Evolutionary conservation across 2,329 filamentous ascomycete species (phyloP), one percentile per base, ranked within the genome.

Genomic region (Trichoderma afroharzianum): DNA sequence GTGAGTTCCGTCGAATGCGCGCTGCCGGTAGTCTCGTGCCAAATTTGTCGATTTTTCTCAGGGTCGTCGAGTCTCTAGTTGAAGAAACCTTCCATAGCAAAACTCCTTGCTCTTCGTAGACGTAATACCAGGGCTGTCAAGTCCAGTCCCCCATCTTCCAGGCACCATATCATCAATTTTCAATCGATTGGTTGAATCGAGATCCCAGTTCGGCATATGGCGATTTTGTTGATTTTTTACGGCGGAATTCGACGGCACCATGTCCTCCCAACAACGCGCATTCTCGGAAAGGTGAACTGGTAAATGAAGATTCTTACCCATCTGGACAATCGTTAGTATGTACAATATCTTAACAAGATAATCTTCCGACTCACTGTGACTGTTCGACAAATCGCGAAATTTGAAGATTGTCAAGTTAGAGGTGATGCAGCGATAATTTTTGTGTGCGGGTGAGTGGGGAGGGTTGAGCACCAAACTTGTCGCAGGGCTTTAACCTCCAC

Each of bases 251-350:
- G 67, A 53, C 57, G 28, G 28, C 39, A 53, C 11, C n/a, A 53
- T 53, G 32, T 69, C 67, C 39, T 68, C 33, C 70, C 68, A n/a
- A 43, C 71, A 71, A 59, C 71, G 71, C 68, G 71, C 71, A 71
- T 71, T 68, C 59, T 71, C 57, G 63, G 15, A 55, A n/a, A 14
- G 24, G 57, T 66, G 18, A 62, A 50, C 15, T 47, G 53, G 3
- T 28, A 9, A 59, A 28, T 50, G 55, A 80, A 74, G 72, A 39
- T 77, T 80, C 88, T 89, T 89, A 90, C 88, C 88, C 88, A 90
- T 90, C 88, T 90, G 80, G 75, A 74, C 71, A 55, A 74, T 76
- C 75, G 81, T 86, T 79, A 86, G 83, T 79, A 69, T 62, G 76
- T 70, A 70, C 73, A 71, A 32, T 71, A 74, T 81, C 79, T 77